Percentiles rank a stretch among this genome's conserved stretches.
Evolutionary conservation across 139 green algal species (phyloP).

Genomic region (Chlamydomonas urium): DNA sequence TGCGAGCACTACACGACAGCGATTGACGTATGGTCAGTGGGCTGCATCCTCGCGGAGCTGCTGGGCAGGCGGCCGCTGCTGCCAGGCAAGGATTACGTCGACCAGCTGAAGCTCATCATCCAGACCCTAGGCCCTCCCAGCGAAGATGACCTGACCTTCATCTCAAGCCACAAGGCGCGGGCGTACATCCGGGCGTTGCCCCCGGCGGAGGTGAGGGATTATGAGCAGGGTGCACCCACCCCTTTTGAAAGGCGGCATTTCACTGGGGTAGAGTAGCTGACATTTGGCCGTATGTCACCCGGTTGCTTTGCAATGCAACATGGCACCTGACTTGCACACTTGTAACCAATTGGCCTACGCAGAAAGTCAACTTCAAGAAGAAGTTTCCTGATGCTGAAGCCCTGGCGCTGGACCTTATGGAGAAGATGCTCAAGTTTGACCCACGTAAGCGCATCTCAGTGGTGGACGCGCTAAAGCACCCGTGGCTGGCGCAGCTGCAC

Average conservation of each 20-base stretch:
- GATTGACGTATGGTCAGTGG: conserved; percentile 70
- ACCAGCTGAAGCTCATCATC: conserved; percentile 93
- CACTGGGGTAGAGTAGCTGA: not conserved
- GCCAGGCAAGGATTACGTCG: conserved; percentile 85
- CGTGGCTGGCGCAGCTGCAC: conserved; percentile 83
- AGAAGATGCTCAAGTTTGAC: conserved; percentile 91
- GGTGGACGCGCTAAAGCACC: conserved; percentile 79
- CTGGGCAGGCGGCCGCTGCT: conserved; percentile 82
- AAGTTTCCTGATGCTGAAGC: conserved; percentile 72
- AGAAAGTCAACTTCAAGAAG: conserved; percentile 39
- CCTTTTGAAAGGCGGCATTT: not conserved
- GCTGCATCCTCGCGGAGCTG: conserved; percentile 93
- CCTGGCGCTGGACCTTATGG: conserved; percentile 79
- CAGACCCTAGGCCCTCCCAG: conserved; percentile 79
- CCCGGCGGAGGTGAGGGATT: conserved; percentile 38
- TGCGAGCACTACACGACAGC: conserved; percentile 77
- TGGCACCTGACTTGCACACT: no score
- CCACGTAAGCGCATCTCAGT: conserved; percentile 81
- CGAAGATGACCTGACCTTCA: conserved; percentile 88
- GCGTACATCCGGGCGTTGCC: conserved; percentile 75
- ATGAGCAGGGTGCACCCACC: no score
- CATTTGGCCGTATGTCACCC: not conserved
- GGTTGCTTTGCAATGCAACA: no score
- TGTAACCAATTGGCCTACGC: no score
- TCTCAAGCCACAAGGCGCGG: conserved; percentile 75